Evolutionary conservation across 768 basidiomycete genomes (phyloP).

Genomic region (Russula virescens): DNA sequence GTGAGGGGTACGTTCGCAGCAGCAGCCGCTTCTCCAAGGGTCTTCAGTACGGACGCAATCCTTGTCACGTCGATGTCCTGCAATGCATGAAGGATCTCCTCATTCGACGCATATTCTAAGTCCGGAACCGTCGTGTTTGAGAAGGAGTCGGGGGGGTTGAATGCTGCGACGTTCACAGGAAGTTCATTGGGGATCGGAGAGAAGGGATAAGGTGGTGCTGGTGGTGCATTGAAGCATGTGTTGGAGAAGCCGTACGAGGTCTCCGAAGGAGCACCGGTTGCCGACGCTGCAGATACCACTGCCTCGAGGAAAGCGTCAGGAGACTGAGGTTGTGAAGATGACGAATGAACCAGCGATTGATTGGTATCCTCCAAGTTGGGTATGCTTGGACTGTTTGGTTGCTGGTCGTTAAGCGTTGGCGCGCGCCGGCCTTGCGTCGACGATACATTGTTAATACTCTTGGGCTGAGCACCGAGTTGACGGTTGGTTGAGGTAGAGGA

Average conservation of each 20-base stretch:
- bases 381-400: background rate
- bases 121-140: constrained; percentile 29
- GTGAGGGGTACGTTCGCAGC: constrained; percentile 35
- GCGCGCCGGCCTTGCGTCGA: too few relatives aligned
- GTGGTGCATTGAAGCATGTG: constrained; percentile 19
- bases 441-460: constrained; percentile 33
- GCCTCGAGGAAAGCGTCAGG: constrained; percentile 56
- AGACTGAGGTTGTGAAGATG: constrained; percentile 2
- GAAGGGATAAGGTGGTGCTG: constrained; percentile 17
- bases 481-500: background rate
- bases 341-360: constrained; percentile 15
- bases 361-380: background rate
- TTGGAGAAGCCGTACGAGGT: constrained; percentile 28
- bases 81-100: constrained; percentile 66
- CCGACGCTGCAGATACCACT: constrained; percentile 60
- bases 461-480: constrained; percentile 24
- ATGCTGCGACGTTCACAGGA: constrained; percentile 9
- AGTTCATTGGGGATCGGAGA: constrained; percentile 2
- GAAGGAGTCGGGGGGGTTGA: constrained; percentile 33
- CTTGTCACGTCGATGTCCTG: constrained; percentile 70
- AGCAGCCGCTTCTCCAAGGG: constrained; percentile 53
- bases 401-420: too few relatives aligned
- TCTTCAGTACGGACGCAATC: constrained; percentile 60
- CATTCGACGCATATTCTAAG: constrained; percentile 50
- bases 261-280: constrained; percentile 31